A percentile compares a stretch with the other conserved stretches of the same genome.
phyloP scores from a whole-genome alignment of 768 basidiomycete genomes.

The Amanita pallidorosea region DNA sequence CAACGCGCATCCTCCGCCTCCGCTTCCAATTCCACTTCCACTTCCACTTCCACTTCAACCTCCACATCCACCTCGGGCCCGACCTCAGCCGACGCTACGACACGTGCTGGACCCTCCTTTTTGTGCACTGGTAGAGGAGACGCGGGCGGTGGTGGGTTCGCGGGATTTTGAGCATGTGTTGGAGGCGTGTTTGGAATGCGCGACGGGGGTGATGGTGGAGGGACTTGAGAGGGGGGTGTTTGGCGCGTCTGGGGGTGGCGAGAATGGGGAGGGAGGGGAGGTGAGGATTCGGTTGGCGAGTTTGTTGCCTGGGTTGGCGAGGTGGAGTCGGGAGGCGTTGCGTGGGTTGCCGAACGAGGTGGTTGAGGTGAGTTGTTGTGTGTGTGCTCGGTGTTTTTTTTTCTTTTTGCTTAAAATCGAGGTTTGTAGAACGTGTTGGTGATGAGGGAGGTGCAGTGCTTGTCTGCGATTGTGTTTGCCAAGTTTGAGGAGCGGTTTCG shows the following conservation, averaged over 20 bases:
- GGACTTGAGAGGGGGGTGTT: slow-evolving; percentile 62
- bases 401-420: background rate
- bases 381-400: background rate
- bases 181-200: slow-evolving; percentile 61
- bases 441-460: slow-evolving; percentile 39
- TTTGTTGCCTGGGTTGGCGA: slow-evolving; percentile 67
- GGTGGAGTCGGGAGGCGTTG: slow-evolving; percentile 66
- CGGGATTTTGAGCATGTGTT: slow-evolving; percentile 64
- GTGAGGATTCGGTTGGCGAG: slow-evolving; percentile 62
- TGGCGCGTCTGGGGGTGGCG: slow-evolving; percentile 10
- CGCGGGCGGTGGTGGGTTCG: slow-evolving; percentile 48
- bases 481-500: no score
- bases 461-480: no score
- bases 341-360: slow-evolving; percentile 68
- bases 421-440: slow-evolving; percentile 44
- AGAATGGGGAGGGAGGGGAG: slow-evolving; percentile 18
- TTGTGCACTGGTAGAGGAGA: slow-evolving; percentile 55
- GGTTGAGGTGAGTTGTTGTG: slow-evolving; percentile 51
- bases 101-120: slow-evolving; percentile 37
- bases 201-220: slow-evolving; percentile 51
- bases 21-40: slow-evolving; percentile 1
- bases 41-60: slow-evolving; percentile 5
- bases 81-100: background rate
- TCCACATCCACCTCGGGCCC: background rate
- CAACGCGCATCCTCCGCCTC: slow-evolving; percentile 10